Percentiles rank a stretch among this genome's conserved stretches.
Evolutionary conservation across 2,329 filamentous ascomycete species (phyloP).

Genomic region (Aspergillus pseudonomiae): DNA sequence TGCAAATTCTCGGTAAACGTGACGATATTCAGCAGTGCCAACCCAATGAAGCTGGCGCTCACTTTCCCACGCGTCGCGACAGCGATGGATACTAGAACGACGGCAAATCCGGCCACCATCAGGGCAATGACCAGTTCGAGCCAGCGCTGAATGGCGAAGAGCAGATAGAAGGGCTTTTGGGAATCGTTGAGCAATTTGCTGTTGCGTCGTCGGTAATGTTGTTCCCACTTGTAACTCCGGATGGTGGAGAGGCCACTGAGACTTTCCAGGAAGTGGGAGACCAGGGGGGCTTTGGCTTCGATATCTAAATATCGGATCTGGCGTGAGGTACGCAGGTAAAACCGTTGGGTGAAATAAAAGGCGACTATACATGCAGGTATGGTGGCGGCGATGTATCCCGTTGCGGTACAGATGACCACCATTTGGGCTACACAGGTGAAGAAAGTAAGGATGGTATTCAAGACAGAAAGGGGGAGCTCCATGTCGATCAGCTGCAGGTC

Average conservation of each 20-base stretch:
- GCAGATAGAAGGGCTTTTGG: slow-evolving; percentile 50
- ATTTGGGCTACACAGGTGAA: slow-evolving; percentile 9
- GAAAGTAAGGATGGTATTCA: slow-evolving; percentile 8
- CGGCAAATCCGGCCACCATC: slow-evolving; percentile 45
- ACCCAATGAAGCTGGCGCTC: slow-evolving; percentile 47
- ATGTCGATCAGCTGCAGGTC: slow-evolving; percentile 21
- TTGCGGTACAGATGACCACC: slow-evolving; percentile 1
- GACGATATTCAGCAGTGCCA: slow-evolving; percentile 53
- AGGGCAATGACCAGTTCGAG: slow-evolving; percentile 46
- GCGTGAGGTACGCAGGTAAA: slow-evolving; percentile 58
- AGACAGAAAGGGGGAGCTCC: slow-evolving; percentile 16
- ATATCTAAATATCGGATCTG: slow-evolving; percentile 57
- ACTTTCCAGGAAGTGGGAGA: slow-evolving; percentile 57
- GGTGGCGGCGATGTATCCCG: slow-evolving; percentile 9
- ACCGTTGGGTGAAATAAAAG: slow-evolving; percentile 54
- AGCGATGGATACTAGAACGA: slow-evolving; percentile 47
- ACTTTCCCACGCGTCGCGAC: slow-evolving; percentile 40
- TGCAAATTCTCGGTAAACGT: slow-evolving; percentile 49
- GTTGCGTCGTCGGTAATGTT: slow-evolving; percentile 41
- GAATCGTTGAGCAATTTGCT: slow-evolving; percentile 41
- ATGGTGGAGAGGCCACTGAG: slow-evolving; percentile 54
- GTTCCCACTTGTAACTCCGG: slow-evolving; percentile 55
- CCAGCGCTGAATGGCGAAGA: slow-evolving; percentile 50
- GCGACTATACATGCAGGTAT: slow-evolving; percentile 49
- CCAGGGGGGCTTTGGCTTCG: slow-evolving; percentile 55